Base-by-base conservation (phyloP, 257 asterid genomes). In the Misopates orontium region DNA sequence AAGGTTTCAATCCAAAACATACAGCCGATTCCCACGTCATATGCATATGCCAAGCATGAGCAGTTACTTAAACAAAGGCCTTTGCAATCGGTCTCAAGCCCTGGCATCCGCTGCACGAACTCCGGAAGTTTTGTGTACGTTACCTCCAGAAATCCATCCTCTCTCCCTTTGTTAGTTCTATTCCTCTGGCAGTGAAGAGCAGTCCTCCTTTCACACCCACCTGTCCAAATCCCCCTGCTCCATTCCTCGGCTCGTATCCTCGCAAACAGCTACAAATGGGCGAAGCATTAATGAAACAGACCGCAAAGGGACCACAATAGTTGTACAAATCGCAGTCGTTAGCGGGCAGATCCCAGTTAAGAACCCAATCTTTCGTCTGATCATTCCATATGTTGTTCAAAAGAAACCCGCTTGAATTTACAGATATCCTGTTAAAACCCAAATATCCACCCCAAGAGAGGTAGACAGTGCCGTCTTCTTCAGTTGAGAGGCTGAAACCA, bases 41-140 rank as follows among this genome's bases (percentile, higher is more conserved):
- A 68, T 19, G 80, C 73, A 68, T 75, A 75, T 15, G 78, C 84
- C 28, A 64, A 20, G 53, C 80, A 79, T 7, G 84, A 75, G 45
- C 81, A 79, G 60, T 71, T 79, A 17, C 19, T 69, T 54, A 75
- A 62, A 42, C 84, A 79, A 50, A 53, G 21, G 55, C 23, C 11
- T 21, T 18, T 21, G 17, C 56, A 50, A 4, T 18, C 56, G 22
- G 10, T 50, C 22, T 50, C 56, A n/a, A 50, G 22, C 24, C 22
- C 51, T 21, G 8, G 47, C 40, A 56, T 39, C 71, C 66, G 51
- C 57, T 25, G n/a, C 41, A 62, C 51, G 2, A 48, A 66, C 64
- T 75, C 76, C 3, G 83, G 83, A 55, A 79, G 62, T 72, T 75
- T 79, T 31, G 71, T 48, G 56, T 41, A 48, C 10, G 62, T 64